Conservation (phyloP, 345 rosid genomes). For the Xanthoceras sorbifolium region DNA sequence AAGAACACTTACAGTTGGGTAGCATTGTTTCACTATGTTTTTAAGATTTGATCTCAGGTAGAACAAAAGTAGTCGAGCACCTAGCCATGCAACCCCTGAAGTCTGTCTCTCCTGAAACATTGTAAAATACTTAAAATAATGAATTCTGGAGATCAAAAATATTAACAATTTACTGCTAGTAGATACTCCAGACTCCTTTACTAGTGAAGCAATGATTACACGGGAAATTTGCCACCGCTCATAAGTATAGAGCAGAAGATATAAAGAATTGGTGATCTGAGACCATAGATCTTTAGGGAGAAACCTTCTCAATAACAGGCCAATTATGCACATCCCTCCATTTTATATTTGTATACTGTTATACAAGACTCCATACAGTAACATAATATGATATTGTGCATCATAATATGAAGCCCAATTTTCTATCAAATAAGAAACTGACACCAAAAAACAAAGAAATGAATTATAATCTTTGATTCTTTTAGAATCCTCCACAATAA, state of each 20-base stretch:
- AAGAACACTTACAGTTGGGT: slow-evolving; percentile 65
- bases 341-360: neutral
- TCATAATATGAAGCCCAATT: neutral
- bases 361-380: neutral
- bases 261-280: neutral
- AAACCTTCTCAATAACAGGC: neutral
- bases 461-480: neutral
- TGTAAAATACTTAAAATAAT: neutral
- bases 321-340: neutral
- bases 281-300: neutral
- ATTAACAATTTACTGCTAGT: neutral
- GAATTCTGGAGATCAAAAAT: neutral
- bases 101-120: slow-evolving; percentile 61
- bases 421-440: neutral
- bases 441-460: neutral
- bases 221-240: neutral
- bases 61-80: slow-evolving; percentile 63
- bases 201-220: too few species aligned
- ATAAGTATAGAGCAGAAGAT: neutral
- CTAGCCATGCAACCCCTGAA: slow-evolving; percentile 59
- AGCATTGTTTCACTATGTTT: slow-evolving; percentile 63
- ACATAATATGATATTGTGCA: neutral
- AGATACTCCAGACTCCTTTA: neutral
- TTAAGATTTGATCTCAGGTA: slow-evolving; percentile 57
- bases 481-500: neutral